phyloP scores from a whole-genome alignment of 2,329 filamentous ascomycete genomes.

The Cercospora zeae-maydis region DNA sequence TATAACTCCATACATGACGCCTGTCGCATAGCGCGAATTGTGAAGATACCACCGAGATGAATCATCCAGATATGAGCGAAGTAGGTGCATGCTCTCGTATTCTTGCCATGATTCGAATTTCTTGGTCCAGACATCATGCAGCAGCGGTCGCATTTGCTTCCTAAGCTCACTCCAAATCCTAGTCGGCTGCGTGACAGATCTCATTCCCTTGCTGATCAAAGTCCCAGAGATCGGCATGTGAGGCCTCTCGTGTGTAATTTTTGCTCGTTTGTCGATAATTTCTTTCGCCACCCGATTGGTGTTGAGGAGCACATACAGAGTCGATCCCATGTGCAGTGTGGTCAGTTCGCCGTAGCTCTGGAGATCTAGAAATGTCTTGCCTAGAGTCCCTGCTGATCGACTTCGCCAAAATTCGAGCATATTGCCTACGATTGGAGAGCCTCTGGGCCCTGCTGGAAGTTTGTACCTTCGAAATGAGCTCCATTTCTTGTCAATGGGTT shows the following conservation, averaged over 20 bases:
- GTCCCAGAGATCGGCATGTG: slow-evolving; percentile 16
- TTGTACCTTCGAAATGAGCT: slow-evolving; percentile 8
- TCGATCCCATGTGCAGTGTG: slow-evolving; percentile 15
- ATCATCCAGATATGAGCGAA: slow-evolving; percentile 6
- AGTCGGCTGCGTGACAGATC: slow-evolving; percentile 15
- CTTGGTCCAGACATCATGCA: slow-evolving; percentile 12
- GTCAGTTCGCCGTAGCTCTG: slow-evolving; percentile 14
- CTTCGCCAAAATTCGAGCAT: slow-evolving; percentile 13
- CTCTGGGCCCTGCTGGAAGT: slow-evolving; percentile 14
- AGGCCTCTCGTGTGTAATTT: slow-evolving; percentile 13
- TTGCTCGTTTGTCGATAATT: slow-evolving; percentile 15
- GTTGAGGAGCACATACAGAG: slow-evolving; percentile 14
- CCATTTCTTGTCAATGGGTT: slow-evolving; percentile 15
- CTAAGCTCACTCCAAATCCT: slow-evolving; percentile 10
- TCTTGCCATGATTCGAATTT: slow-evolving; percentile 17
- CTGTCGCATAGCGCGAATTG: slow-evolving; percentile 14
- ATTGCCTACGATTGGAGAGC: slow-evolving; percentile 12
- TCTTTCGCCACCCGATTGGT: slow-evolving; percentile 15
- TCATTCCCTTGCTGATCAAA: slow-evolving; percentile 13
- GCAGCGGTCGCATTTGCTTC: slow-evolving; percentile 10
- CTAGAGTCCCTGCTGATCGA: slow-evolving; percentile 10
- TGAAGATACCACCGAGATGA: slow-evolving; percentile 3
- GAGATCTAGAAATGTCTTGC: slow-evolving; percentile 3
- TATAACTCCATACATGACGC: slow-evolving; percentile 16
- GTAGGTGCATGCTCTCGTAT: slow-evolving; percentile 9